Evolutionary conservation across 164 flowering plant genomes (phyloP).

Genomic region (Houttuynia cordata): DNA sequence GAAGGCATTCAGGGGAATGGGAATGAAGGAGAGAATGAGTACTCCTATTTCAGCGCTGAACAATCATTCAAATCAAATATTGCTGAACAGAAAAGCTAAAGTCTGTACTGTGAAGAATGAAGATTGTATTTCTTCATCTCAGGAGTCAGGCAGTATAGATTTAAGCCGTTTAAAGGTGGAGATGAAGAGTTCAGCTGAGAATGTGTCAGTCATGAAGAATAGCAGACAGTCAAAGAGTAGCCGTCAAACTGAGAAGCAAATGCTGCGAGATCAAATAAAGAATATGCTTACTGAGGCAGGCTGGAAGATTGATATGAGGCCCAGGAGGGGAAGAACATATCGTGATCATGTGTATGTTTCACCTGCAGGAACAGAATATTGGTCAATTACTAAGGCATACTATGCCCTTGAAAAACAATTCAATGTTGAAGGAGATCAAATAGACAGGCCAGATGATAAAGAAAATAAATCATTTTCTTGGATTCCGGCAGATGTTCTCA

Average conservation of each 20-base stretch:
- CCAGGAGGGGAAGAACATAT: slow-evolving; percentile 43
- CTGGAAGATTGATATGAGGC: slow-evolving; percentile 62
- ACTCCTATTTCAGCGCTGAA: neutral
- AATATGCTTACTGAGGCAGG: slow-evolving; percentile 46
- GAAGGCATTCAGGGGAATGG: neutral
- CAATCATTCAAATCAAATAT: neutral
- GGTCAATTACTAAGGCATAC: slow-evolving; percentile 80
- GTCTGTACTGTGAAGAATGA: neutral
- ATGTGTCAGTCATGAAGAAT: neutral
- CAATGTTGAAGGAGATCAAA: slow-evolving; percentile 12
- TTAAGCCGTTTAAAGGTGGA: neutral
- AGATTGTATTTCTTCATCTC: neutral
- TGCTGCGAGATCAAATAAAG: slow-evolving; percentile 39
- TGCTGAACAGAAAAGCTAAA: neutral
- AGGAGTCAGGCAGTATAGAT: neutral
- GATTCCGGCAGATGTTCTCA: slow-evolving; percentile 48
- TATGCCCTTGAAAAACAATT: slow-evolving; percentile 28
- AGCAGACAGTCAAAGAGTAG: slow-evolving; percentile 18
- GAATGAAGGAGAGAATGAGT: neutral
- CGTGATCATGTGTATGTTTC: slow-evolving; percentile 63
- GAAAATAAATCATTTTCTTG: slow-evolving; percentile 33
- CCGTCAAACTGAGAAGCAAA: slow-evolving; percentile 25
- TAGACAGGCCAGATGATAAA: slow-evolving; percentile 2
- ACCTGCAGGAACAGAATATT: slow-evolving; percentile 44
- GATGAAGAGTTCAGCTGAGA: neutral